Conservation (phyloP, 371 early-diverging fungal species). For the Vavraia culicis region DNA sequence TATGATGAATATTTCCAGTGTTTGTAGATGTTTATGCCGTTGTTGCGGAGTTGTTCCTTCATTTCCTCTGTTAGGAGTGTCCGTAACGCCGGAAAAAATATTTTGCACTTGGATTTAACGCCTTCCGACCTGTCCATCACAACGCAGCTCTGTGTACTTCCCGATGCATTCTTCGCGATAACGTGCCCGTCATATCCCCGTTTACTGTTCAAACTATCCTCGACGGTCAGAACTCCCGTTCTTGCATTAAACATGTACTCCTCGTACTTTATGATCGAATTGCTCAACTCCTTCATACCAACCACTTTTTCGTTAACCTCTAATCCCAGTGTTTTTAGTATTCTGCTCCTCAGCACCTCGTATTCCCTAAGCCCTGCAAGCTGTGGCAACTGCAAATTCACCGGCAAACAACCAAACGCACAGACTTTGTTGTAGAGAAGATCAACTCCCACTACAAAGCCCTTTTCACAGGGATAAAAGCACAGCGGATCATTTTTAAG, state of each 20-base stretch:
- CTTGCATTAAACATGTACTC: background rate
- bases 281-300: constrained; percentile 2
- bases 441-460: constrained; percentile 80
- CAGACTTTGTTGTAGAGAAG: constrained; percentile 68
- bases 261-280: constrained; percentile 5
- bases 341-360: constrained; percentile 84
- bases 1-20: background rate
- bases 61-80: too few species aligned
- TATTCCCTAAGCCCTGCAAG: constrained; percentile 31
- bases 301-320: constrained; percentile 47
- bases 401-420: constrained; percentile 50
- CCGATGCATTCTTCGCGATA: too few species aligned
- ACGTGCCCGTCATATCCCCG: too few species aligned
- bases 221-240: background rate
- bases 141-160: too few species aligned
- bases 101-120: too few species aligned
- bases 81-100: too few species aligned
- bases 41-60: too few species aligned
- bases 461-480: constrained; percentile 82
- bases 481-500: constrained; percentile 77
- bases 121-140: too few species aligned
- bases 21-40: too few species aligned
- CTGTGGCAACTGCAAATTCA: background rate
- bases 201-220: background rate
- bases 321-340: constrained; percentile 81